Conservation (phyloP, 805 yeast species). For the Zygosaccharomyces kombuchaensis region DNA sequence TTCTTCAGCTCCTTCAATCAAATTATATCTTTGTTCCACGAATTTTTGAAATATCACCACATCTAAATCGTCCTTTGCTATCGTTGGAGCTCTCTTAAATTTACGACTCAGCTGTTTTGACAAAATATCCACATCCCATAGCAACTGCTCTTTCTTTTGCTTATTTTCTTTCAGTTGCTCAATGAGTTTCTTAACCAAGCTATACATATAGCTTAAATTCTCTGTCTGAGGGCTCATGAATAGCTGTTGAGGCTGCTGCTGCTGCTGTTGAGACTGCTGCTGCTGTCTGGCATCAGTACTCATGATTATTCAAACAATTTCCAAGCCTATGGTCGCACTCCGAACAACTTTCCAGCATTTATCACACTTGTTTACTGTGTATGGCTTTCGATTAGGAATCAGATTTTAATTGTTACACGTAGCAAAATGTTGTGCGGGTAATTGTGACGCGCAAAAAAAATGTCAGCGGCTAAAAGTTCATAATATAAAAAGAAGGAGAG, state of each 20-base stretch:
- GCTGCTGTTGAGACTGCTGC: neutral
- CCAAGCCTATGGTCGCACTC: too few relatives aligned
- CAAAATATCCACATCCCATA: conserved; percentile 20
- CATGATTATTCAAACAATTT: conserved; percentile 2
- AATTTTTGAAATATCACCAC: conserved; percentile 19
- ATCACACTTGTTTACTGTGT: neutral
- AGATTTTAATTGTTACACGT: neutral
- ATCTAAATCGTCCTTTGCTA: conserved; percentile 11
- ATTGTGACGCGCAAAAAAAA: neutral
- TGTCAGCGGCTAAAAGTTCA: conserved; percentile 1
- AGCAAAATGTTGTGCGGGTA: neutral
- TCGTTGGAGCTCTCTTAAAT: conserved; percentile 2
- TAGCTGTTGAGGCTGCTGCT: conserved; percentile 17
- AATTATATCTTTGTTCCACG: conserved; percentile 11
- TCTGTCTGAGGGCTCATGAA: conserved; percentile 31
- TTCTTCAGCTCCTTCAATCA: neutral
- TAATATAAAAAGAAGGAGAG: neutral
- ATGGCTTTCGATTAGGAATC: too few relatives aligned
- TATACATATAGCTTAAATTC: conserved; percentile 24
- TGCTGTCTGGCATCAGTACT: conserved; percentile 2
- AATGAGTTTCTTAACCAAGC: conserved; percentile 19
- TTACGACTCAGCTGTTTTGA: conserved; percentile 16
- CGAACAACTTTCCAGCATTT: too few relatives aligned
- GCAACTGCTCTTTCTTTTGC: conserved; percentile 17
- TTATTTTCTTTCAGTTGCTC: conserved; percentile 20